Evolutionary conservation across 495 filamentous ascomycete species (phyloP).

Genomic region (Elaphomyces granulatus): DNA sequence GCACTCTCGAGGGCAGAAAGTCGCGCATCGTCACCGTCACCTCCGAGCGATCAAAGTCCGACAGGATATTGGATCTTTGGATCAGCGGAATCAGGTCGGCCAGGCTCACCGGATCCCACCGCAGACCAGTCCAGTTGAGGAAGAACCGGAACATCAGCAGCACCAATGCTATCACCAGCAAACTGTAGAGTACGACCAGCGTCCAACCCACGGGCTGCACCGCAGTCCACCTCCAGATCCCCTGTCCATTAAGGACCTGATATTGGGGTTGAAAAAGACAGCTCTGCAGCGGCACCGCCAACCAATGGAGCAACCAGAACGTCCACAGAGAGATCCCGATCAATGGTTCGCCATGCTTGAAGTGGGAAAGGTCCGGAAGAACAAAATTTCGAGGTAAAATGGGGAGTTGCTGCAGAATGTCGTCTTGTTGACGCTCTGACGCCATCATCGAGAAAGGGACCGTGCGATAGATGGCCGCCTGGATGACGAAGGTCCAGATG

Average conservation of each 20-base stretch:
- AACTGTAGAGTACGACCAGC: slow-evolving; percentile 55
- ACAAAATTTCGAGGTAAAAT: slow-evolving; percentile 39
- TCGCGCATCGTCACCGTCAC: slow-evolving; percentile 34
- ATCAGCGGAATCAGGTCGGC: slow-evolving; percentile 65
- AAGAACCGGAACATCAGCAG: slow-evolving; percentile 37
- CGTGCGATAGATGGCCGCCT: slow-evolving; percentile 60
- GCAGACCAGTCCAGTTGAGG: slow-evolving; percentile 50
- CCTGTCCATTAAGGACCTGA: slow-evolving; percentile 26
- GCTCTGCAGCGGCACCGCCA: slow-evolving; percentile 50
- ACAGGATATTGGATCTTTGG: slow-evolving; percentile 61
- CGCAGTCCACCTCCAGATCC: slow-evolving; percentile 60
- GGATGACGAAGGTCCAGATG: slow-evolving; percentile 58
- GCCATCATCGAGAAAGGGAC: slow-evolving; percentile 66
- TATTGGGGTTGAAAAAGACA: slow-evolving; percentile 47
- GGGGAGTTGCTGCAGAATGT: slow-evolving; percentile 27
- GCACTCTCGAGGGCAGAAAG: slow-evolving; percentile 32
- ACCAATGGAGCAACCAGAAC: slow-evolving; percentile 48
- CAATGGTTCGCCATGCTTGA: slow-evolving; percentile 37
- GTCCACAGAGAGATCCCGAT: slow-evolving; percentile 39
- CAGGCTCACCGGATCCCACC: slow-evolving; percentile 72
- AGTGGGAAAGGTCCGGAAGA: slow-evolving; percentile 43
- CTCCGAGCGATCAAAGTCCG: slow-evolving; percentile 49
- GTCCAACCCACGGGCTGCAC: slow-evolving; percentile 68
- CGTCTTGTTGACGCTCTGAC: slow-evolving; percentile 30
- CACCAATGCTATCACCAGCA: slow-evolving; percentile 43